Percentiles rank a stretch among this genome's conserved stretches.
These are phyloP conservation scores for Tuber calosporum DNA, from an alignment of 495 filamentous ascomycete species.

Conservation along the genomic window DNA sequence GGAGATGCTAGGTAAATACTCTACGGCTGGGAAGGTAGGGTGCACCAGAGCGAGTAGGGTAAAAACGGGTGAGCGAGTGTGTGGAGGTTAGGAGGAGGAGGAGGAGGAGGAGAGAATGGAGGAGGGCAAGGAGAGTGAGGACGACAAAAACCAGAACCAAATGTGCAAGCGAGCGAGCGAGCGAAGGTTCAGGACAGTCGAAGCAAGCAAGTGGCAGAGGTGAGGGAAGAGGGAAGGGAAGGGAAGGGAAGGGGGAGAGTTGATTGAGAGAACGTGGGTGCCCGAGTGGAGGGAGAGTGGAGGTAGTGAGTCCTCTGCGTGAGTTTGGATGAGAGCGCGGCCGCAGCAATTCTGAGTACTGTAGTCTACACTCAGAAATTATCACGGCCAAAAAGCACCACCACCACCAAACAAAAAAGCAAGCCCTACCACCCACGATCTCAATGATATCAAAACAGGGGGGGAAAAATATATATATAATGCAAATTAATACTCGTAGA, in stretches of 20 bases:
- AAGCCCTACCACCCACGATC: neutral
- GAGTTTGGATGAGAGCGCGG: constrained; percentile 24
- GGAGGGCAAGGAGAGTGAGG: constrained; percentile 13
- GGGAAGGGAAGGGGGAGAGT: constrained; percentile 9
- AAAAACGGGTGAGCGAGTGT: constrained; percentile 2
- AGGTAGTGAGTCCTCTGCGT: constrained; percentile 27
- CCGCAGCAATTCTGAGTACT: constrained; percentile 13
- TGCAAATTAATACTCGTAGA: neutral
- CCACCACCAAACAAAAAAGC: constrained; percentile 9
- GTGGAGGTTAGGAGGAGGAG: constrained; percentile 17
- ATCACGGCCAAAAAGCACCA: constrained; percentile 10
- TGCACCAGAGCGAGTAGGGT: neutral
- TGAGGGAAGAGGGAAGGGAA: constrained; percentile 21
- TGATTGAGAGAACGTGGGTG: constrained; percentile 13
- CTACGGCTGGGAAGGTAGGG: neutral
- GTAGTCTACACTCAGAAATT: neutral
- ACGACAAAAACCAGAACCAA: constrained; percentile 10
- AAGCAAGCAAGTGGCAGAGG: constrained; percentile 9
- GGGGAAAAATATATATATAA: neutral
- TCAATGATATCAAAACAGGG: neutral
- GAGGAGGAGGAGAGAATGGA: constrained; percentile 11
- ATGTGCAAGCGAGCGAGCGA: constrained; percentile 13
- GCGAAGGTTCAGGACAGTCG: constrained; percentile 18
- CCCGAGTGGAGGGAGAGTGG: constrained; percentile 30
- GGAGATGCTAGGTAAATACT: constrained; percentile 4